Percentiles rank a stretch among this genome's conserved stretches.
Conservation (phyloP, 768 basidiomycete species). For the Boletus edulis region DNA sequence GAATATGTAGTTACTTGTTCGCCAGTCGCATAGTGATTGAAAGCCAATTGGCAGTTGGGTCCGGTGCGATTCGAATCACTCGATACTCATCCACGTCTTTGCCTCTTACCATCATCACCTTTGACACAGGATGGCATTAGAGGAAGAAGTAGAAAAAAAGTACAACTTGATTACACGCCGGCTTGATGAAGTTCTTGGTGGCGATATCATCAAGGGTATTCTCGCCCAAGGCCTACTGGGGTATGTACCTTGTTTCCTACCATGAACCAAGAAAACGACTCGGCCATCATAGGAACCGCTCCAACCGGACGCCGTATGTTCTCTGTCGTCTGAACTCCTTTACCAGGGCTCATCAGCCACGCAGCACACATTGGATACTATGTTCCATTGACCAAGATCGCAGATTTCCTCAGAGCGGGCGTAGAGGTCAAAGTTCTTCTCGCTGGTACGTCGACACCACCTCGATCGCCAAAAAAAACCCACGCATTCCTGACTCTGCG, state of each 20-base stretch:
- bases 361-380: constrained; percentile 97
- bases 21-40: too few relatives aligned
- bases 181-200: constrained; percentile 86
- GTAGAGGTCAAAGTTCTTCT: constrained; percentile 84
- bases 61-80: too few relatives aligned
- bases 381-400: constrained; percentile 91
- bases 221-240: constrained; percentile 91
- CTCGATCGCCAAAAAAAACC: constrained; percentile 52
- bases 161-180: constrained; percentile 84
- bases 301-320: constrained; percentile 90
- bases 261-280: neutral
- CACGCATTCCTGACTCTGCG: constrained; percentile 57
- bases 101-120: neutral
- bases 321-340: neutral
- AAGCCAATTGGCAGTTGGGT: too few relatives aligned
- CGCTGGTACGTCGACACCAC: constrained; percentile 50
- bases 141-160: constrained; percentile 41
- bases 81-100: neutral
- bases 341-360: neutral
- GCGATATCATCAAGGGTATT: constrained; percentile 77
- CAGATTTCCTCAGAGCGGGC: constrained; percentile 90
- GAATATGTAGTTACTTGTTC: too few relatives aligned
- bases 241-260: constrained; percentile 37
- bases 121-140: constrained; percentile 25
- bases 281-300: constrained; percentile 65